A percentile compares a stretch with the other conserved stretches of the same genome.
Evolutionary conservation across 1,284 basidiomycete genomes (phyloP).

Genomic region (Blastosporella zonata): DNA sequence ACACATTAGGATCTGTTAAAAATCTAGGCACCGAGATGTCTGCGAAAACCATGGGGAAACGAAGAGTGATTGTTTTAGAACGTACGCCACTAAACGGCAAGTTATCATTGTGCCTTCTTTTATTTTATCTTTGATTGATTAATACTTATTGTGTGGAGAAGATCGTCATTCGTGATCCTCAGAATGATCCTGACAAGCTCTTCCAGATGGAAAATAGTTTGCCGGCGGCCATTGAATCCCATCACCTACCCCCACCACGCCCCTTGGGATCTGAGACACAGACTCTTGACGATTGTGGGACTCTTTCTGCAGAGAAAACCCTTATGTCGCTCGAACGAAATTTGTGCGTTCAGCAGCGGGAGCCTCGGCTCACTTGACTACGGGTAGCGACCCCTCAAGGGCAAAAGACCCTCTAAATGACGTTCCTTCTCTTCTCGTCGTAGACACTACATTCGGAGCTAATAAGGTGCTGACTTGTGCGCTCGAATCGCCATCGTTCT

Average conservation of each 20-base stretch:
- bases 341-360: conserved; percentile 31
- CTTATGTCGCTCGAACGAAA: conserved; percentile 29
- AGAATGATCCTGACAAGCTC: not conserved
- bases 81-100: conserved; percentile 5
- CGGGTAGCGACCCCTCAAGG: conserved; percentile 17
- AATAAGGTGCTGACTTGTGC: not conserved
- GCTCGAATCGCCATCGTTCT: conserved; percentile 4
- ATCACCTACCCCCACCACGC: conserved; percentile 4
- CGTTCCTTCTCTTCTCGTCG: conserved; percentile 5
- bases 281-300: conserved; percentile 3
- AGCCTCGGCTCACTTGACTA: conserved; percentile 33
- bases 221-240: not conserved
- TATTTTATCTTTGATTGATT: not conserved
- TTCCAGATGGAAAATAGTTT: not conserved
- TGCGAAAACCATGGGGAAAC: conserved; percentile 21
- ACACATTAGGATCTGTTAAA: not conserved
- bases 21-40: conserved; percentile 12
- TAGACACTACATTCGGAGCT: not conserved
- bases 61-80: conserved; percentile 23
- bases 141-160: not conserved
- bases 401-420: not conserved
- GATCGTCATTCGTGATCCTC: not conserved
- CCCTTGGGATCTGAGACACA: not conserved
- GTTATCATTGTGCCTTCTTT: not conserved
- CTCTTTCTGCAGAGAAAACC: conserved; percentile 17